Evolutionary conservation across 805 yeast genomes (phyloP), one percentile per base, ranked within the genome.

Genomic region (Kockiozyma suomiensis): DNA sequence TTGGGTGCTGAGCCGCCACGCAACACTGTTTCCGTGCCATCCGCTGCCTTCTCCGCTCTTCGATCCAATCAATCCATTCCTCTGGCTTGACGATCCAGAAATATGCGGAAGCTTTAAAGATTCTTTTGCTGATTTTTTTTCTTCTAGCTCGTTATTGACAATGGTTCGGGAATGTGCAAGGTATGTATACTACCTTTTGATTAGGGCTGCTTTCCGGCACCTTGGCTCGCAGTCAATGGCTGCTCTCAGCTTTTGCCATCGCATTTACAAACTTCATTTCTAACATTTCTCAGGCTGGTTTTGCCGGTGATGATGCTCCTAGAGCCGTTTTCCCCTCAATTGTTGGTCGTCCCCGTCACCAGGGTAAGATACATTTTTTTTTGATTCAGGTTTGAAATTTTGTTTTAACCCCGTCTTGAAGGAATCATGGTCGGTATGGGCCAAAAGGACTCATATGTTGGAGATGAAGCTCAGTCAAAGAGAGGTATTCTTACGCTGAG

Each of bases 121-220:
- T 15, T n/a, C 13, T 12, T 23, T 25, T 37, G 48, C 56, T 65
- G 77, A 77, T 80, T 77, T 70, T 79, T 79, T 19, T 19, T 77
- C 80, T 77, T 70, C 79, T 84, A 79, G 70, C 77, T 77, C 74
- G 98, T 93, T 82, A 93, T 93, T 82, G 99, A 93, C 80, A 93
- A 93, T 83, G 99, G 99, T 84, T 94, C 99, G 77, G 99, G 99
- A 86, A 94, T 94, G 98, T 94, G 99, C 87, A 94, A 94, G 80
- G 68, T 64, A 48, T 13, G 68, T 42, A 12, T 4, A 6, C 42
- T 13, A 7, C 21, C 19, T 13, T 17, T n/a, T n/a, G n/a, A 38
- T n/a, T 15, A 38, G 42, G n/a, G 42, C 42, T 38, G 19, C 2
- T 10, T n/a, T 3, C 8, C n/a, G 19, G 19, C 42, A 38, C 42